Evolutionary conservation across 495 filamentous ascomycete species (phyloP).

Genomic region (Terfezia boudieri): DNA sequence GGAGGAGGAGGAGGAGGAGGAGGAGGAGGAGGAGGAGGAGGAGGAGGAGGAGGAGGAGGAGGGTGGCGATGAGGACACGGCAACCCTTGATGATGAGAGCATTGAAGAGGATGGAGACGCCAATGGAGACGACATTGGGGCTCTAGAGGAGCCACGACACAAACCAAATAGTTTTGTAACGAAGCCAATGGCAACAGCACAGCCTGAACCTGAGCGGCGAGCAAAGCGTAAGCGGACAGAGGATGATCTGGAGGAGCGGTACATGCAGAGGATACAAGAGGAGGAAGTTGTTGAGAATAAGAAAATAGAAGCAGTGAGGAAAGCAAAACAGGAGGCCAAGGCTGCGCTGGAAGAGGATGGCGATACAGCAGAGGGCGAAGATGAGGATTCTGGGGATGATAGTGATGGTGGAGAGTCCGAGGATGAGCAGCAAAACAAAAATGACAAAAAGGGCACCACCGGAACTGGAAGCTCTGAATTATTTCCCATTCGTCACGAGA

Average conservation of each 20-base stretch:
- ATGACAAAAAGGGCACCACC: constrained; percentile 13
- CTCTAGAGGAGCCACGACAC: no score
- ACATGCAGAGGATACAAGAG: constrained; percentile 53
- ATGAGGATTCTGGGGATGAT: constrained; percentile 16
- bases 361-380: constrained; percentile 14
- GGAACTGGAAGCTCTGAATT: not conserved
- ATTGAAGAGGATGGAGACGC: constrained; percentile 19
- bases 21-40: constrained; percentile 12
- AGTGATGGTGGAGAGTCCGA: constrained; percentile 10
- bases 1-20: constrained; percentile 7
- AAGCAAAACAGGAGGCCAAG: constrained; percentile 22
- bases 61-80: constrained; percentile 9
- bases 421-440: not conserved
- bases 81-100: constrained; percentile 20
- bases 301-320: constrained; percentile 25
- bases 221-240: constrained; percentile 46
- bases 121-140: not conserved
- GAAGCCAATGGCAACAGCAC: no score
- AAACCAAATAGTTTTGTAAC: no score
- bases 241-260: constrained; percentile 60
- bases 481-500: constrained; percentile 30
- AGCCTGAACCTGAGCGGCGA: no score
- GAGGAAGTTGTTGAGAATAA: constrained; percentile 28
- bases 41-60: constrained; percentile 20
- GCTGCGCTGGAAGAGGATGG: constrained; percentile 16